Base-by-base conservation (phyloP, 2,329 filamentous ascomycete species). In the Apiospora sp. region DNA sequence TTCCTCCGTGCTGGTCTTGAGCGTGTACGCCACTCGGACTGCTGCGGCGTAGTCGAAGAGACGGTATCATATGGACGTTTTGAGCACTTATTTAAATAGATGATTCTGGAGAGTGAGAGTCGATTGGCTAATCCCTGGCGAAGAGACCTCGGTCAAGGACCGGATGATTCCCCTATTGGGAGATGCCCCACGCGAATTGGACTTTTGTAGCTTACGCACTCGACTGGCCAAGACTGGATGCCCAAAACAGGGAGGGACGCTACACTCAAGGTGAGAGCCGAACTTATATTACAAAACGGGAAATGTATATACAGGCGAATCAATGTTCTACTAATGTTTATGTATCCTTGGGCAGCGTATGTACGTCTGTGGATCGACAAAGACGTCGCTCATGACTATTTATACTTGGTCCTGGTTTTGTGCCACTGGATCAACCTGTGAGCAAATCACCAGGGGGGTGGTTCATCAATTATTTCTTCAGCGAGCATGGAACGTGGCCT, bases 1-100 rank as follows among this genome's bases (percentile, higher is more conserved):
- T 22, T 82, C 79, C 73, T 83, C 82, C 5, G 75, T 74, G 68
- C 79, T 76, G n/a, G 83, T 79, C 37, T 78, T 76, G 30, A 76
- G 76, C 1, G 83, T 78, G 46, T 82, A 86, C 34, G 77, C 81
- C 13, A 43, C 41, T 13, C 41, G 13, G 41, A 43, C 41, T 43
- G 41, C 13, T 43, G 13, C 41, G 13, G 8, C 41, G 13, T 43
- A 30, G 27, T 30, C 27, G 8, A 43, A 43, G 41, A 13, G 41
- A 43, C 41, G 41, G 41, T 13, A 43, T 43, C 13, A 43, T 43
- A 43, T 43, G 41, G 41, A 10, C 13, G 1, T 4, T 10, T 43
- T 13, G 13, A 43, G 3, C 41, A 43, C 13, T n/a, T n/a, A n/a
- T n/a, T n/a, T 43, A 13, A 10, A 43, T 10, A 43, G 41, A 43